phyloP scores from a whole-genome alignment of 2,329 filamentous ascomycete species.

The Penicillium sclerotigenum region DNA sequence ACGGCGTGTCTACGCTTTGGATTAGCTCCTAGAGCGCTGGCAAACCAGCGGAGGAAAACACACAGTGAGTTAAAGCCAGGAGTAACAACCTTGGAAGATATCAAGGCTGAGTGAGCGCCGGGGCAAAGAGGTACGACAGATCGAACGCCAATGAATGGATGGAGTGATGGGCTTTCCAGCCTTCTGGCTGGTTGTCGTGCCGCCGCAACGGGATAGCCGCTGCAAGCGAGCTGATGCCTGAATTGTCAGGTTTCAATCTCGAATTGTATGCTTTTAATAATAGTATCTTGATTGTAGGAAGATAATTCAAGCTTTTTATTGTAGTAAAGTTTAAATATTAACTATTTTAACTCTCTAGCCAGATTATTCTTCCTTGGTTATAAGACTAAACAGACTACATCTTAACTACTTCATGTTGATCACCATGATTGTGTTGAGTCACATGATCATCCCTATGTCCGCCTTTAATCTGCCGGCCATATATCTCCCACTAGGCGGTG shows the following conservation, averaged over 20 bases:
- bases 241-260: constrained; percentile 10
- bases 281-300: background rate
- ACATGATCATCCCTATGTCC: constrained; percentile 5
- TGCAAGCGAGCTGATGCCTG: constrained; percentile 36
- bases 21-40: constrained; percentile 11
- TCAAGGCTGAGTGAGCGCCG: constrained; percentile 15
- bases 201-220: constrained; percentile 41
- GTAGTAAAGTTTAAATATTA: background rate
- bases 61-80: constrained; percentile 5
- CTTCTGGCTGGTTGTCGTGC: constrained; percentile 39
- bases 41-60: constrained; percentile 9
- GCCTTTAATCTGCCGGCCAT: constrained; percentile 1
- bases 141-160: constrained; percentile 26
- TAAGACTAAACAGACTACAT: background rate
- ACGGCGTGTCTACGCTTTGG: constrained; percentile 17
- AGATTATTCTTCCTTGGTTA: background rate
- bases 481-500: background rate
- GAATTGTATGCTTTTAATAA: background rate
- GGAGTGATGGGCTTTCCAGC: constrained; percentile 35
- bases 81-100: constrained; percentile 4
- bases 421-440: background rate
- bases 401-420: constrained; percentile 1
- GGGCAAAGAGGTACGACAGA: constrained; percentile 11
- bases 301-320: background rate
- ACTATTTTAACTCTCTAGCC: background rate